These are phyloP conservation scores for Barnettozyma salicaria DNA, from an alignment of 805 yeast species.

Conservation along the genomic window DNA sequence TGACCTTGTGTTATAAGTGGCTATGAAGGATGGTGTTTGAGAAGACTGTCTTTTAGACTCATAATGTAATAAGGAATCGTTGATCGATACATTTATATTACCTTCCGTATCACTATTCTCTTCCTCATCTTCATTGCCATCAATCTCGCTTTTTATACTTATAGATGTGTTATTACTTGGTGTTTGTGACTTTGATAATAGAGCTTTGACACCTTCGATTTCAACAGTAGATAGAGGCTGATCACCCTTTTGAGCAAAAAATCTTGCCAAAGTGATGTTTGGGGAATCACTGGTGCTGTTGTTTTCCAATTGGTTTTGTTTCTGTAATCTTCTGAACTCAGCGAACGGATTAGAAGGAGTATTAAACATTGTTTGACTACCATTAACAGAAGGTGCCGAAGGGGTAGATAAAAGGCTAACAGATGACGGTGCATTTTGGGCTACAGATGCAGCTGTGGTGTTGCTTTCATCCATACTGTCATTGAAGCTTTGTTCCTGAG, in stretches of 20 bases:
- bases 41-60: conserved; percentile 5
- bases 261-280: conserved; percentile 58
- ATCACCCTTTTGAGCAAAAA: conserved; percentile 71
- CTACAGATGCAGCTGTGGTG: background rate
- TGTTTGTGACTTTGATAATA: conserved; percentile 30
- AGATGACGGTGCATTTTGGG: background rate
- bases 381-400: no score
- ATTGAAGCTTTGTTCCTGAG: background rate
- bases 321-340: conserved; percentile 14
- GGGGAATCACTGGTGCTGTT: conserved; percentile 31
- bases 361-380: background rate
- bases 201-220: conserved; percentile 71
- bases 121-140: conserved; percentile 8
- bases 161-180: background rate
- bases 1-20: conserved; percentile 25
- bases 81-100: conserved; percentile 7
- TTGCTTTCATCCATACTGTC: background rate
- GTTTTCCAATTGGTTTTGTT: conserved; percentile 3
- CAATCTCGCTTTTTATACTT: background rate
- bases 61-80: conserved; percentile 8
- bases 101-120: conserved; percentile 7
- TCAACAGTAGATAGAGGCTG: conserved; percentile 69
- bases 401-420: no score
- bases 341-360: conserved; percentile 19
- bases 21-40: conserved; percentile 30